These are phyloP conservation scores for Casuarina glauca DNA, from an alignment of 306 rosid genomes.

Conservation along the genomic window DNA sequence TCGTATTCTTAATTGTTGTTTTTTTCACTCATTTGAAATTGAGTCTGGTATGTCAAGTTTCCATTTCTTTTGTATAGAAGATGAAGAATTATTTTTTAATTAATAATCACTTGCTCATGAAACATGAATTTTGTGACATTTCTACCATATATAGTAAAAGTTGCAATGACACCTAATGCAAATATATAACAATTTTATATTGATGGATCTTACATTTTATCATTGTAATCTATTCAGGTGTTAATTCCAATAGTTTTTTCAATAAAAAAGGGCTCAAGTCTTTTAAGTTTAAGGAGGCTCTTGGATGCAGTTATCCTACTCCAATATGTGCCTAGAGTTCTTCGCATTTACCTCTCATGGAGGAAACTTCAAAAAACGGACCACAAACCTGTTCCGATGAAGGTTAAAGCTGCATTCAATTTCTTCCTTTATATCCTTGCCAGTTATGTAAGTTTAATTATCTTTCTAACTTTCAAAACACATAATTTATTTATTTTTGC, in stretches of 20 bases:
- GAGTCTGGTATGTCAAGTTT: no score
- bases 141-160: no score
- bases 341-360: slow-evolving; percentile 76
- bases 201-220: slow-evolving; percentile 52
- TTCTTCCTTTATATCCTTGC: slow-evolving; percentile 92
- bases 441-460: slow-evolving; percentile 74
- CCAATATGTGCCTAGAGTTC: slow-evolving; percentile 77
- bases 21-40: no score
- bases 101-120: no score
- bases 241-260: slow-evolving; percentile 61
- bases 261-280: slow-evolving; percentile 44
- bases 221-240: slow-evolving; percentile 66
- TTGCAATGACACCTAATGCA: no score
- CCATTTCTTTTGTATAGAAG: no score
- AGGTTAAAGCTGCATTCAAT: slow-evolving; percentile 96
- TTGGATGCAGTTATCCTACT: slow-evolving; percentile 64
- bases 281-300: slow-evolving; percentile 60
- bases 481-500: not conserved
- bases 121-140: no score
- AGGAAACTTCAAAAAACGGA: slow-evolving; percentile 79
- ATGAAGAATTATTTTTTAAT: no score
- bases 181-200: not conserved
- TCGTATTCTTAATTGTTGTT: no score
- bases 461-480: not conserved
- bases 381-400: slow-evolving; percentile 43